phyloP scores from a whole-genome alignment of 192 early-diverging fungal species.

The Funneliformis mosseae region DNA sequence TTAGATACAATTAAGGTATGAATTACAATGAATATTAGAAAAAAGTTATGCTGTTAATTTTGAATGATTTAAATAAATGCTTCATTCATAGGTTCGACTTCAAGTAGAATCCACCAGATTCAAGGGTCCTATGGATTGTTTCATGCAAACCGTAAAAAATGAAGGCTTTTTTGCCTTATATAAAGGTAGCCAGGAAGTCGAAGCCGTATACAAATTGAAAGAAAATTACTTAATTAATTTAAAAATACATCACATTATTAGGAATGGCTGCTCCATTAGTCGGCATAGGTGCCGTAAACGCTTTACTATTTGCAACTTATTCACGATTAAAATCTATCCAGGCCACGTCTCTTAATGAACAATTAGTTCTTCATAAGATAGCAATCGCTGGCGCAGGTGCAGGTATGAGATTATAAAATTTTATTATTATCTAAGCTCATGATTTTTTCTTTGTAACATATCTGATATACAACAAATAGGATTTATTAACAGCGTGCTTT shows the following conservation, averaged over 20 bases:
- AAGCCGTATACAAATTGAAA: not conserved
- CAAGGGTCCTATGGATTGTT: constrained; percentile 79
- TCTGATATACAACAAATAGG: constrained; percentile 41
- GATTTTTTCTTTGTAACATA: not conserved
- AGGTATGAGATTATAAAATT: constrained; percentile 38
- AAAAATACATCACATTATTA: constrained; percentile 18
- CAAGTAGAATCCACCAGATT: constrained; percentile 66
- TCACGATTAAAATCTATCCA: constrained; percentile 61
- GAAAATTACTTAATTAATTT: not conserved
- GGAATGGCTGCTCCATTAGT: constrained; percentile 80
- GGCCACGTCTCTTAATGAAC: constrained; percentile 47
- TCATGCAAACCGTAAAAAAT: constrained; percentile 77
- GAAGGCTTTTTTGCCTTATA: constrained; percentile 79
- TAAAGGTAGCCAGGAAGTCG: constrained; percentile 58
- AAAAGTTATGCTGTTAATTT: constrained; percentile 29
- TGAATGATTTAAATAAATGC: constrained; percentile 7
- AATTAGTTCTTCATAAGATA: constrained; percentile 69
- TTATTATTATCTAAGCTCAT: not conserved
- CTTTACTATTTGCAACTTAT: constrained; percentile 83
- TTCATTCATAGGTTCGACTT: constrained; percentile 60
- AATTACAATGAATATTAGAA: constrained; percentile 14
- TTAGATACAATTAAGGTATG: constrained; percentile 82
- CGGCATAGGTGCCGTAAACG: constrained; percentile 85
- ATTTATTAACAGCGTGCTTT: constrained; percentile 77
- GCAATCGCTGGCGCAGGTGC: constrained; percentile 88